These are phyloP conservation scores for Ascomycota sp. DNA, from an alignment of 2,329 filamentous ascomycete species.

Conservation along the genomic window DNA sequence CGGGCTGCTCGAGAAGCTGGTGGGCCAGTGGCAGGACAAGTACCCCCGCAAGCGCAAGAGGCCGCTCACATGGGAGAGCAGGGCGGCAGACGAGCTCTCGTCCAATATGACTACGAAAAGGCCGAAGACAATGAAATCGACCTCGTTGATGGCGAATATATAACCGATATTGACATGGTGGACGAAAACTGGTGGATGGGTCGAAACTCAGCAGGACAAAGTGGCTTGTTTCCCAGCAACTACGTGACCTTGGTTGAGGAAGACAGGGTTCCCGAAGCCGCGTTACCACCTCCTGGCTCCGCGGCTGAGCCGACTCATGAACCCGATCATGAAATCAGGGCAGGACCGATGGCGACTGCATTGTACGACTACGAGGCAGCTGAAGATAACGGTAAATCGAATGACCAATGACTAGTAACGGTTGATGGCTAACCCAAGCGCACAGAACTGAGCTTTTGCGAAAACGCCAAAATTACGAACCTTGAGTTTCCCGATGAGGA, in stretches of 20 bases:
- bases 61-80: slow-evolving; percentile 10
- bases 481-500: slow-evolving; percentile 95
- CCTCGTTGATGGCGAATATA: slow-evolving; percentile 64
- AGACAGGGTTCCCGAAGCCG: slow-evolving; percentile 35
- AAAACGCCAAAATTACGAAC: slow-evolving; percentile 60
- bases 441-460: slow-evolving; percentile 56
- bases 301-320: slow-evolving; percentile 10
- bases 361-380: slow-evolving; percentile 92
- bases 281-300: slow-evolving; percentile 13
- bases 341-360: slow-evolving; percentile 53
- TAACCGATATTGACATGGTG: slow-evolving; percentile 88
- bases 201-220: slow-evolving; percentile 62
- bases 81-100: slow-evolving; percentile 48
- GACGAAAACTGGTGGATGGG: slow-evolving; percentile 99
- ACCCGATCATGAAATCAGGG: slow-evolving; percentile 12
- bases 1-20: slow-evolving; percentile 31
- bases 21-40: slow-evolving; percentile 27
- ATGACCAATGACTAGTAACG: not conserved
- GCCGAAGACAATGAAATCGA: slow-evolving; percentile 94
- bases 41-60: slow-evolving; percentile 10
- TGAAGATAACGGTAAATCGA: slow-evolving; percentile 54
- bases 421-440: not conserved
- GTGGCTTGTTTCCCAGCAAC: slow-evolving; percentile 85
- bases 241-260: slow-evolving; percentile 73
- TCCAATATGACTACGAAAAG: slow-evolving; percentile 92